Evolutionary conservation across 345 rosid genomes (phyloP).

Genomic region (Moringa oleifera): DNA sequence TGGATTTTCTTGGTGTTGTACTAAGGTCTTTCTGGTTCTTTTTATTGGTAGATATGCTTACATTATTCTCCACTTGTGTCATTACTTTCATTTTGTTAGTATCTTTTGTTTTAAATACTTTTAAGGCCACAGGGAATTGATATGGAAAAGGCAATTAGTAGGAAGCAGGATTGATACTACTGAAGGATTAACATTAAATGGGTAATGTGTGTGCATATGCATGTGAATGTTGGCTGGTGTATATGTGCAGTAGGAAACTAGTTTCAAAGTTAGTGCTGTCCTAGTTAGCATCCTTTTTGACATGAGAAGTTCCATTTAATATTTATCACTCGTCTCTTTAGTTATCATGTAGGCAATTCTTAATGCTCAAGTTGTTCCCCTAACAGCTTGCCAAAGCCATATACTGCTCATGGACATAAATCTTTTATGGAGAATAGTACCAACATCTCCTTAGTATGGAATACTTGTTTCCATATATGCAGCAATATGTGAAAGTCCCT

Average conservation of each 20-base stretch:
- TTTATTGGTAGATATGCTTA: slow-evolving; percentile 17
- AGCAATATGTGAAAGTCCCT: background rate
- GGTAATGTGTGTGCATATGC: background rate
- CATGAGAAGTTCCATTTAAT: slow-evolving; percentile 4
- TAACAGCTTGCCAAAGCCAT: background rate
- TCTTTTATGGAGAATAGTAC: background rate
- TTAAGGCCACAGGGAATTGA: background rate
- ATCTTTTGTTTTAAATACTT: background rate
- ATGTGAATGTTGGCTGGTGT: background rate
- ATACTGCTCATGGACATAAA: background rate
- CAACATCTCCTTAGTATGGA: background rate
- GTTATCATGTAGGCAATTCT: slow-evolving; percentile 2
- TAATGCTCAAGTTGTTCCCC: slow-evolving; percentile 9
- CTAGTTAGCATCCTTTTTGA: no score
- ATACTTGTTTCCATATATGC: background rate
- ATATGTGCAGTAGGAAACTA: slow-evolving; percentile 8
- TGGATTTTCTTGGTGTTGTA: slow-evolving; percentile 7
- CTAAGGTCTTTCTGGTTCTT: slow-evolving; percentile 9
- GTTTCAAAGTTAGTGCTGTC: slow-evolving; percentile 17
- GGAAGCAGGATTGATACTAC: background rate
- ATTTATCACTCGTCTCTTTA: slow-evolving; percentile 8
- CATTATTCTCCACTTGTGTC: slow-evolving; percentile 14
- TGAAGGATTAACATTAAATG: no score
- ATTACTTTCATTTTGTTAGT: slow-evolving; percentile 11
- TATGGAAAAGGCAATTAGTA: background rate